A percentile compares a stretch with the other conserved stretches of the same genome.
These are phyloP conservation scores for Penicillium sp. DNA, from an alignment of 2,329 filamentous ascomycete genomes.

Conservation along the genomic window DNA sequence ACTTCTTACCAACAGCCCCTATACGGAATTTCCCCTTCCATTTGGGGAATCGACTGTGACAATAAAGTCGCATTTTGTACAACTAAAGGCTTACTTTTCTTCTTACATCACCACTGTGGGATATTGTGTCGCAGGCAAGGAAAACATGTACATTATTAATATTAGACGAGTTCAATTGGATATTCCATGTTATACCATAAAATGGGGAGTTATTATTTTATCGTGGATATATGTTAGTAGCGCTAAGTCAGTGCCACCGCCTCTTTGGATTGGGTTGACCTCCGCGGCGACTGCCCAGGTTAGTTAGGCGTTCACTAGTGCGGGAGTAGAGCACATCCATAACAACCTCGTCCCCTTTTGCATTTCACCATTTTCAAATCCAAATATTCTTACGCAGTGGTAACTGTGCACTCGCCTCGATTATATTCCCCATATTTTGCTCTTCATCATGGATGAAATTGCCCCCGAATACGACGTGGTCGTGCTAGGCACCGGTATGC, in stretches of 20 bases:
- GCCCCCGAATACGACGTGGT: constrained; percentile 98
- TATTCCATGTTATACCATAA: background rate
- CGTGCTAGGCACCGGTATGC: constrained; percentile 91
- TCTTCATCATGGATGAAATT: constrained; percentile 84
- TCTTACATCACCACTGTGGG: background rate
- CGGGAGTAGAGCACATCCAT: background rate
- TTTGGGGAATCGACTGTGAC: background rate
- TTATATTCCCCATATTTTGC: constrained; percentile 7
- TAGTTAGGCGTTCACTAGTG: background rate
- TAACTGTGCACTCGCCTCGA: background rate
- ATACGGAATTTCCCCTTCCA: background rate
- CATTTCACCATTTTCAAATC: constrained; percentile 15
- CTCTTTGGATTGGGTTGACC: background rate
- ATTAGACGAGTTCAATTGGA: background rate
- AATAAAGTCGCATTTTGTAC: background rate
- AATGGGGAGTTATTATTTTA: background rate
- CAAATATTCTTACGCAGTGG: constrained; percentile 7
- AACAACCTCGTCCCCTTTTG: constrained; percentile 12
- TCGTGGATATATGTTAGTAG: background rate
- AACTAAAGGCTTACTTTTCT: background rate
- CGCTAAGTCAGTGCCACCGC: background rate
- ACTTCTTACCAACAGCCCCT: background rate
- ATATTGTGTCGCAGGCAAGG: background rate
- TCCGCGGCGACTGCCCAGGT: background rate
- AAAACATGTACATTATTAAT: constrained; percentile 9